Conservation (phyloP, 2,329 filamentous ascomycete species). For the Hypoxylon sp. region DNA sequence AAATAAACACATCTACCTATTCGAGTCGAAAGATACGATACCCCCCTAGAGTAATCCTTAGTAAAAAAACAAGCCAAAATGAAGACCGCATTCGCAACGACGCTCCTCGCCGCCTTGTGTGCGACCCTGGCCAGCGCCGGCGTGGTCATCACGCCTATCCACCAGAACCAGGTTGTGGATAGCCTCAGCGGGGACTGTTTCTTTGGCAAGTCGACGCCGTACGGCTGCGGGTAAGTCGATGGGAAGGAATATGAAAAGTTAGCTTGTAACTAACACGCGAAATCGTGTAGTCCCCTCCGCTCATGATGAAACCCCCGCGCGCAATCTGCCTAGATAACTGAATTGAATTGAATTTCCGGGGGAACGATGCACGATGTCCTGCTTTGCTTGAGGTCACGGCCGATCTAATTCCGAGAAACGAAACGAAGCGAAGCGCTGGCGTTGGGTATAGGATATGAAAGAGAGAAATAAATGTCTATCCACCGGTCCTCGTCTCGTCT, state of each 20-base stretch:
- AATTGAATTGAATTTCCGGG: too few species aligned
- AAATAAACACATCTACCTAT: too few species aligned
- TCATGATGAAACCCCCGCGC: constrained; percentile 22
- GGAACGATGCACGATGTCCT: constrained; percentile 14
- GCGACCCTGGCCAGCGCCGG: constrained; percentile 65
- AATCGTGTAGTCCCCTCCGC: constrained; percentile 20
- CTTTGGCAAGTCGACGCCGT: constrained; percentile 69
- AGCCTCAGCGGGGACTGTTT: constrained; percentile 66
- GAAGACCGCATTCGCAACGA: constrained; percentile 58
- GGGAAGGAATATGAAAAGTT: too few species aligned
- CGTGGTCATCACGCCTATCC: constrained; percentile 70
- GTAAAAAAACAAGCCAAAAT: constrained; percentile 53
- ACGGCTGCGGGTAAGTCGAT: constrained; percentile 71
- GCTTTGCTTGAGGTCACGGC: constrained; percentile 2
- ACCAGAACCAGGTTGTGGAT: constrained; percentile 65
- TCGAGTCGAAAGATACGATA: background rate
- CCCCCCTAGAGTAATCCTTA: background rate
- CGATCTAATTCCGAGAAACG: constrained; percentile 17
- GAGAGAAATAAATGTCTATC: background rate
- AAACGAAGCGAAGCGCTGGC: constrained; percentile 24
- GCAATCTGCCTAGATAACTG: too few species aligned
- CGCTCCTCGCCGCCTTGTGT: constrained; percentile 62
- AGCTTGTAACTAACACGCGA: too few species aligned
- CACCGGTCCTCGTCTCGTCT: constrained; percentile 2
- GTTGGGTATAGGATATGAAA: constrained; percentile 15